A percentile compares a stretch with the other conserved stretches of the same genome.
These are phyloP conservation scores for Candida pseudoglaebosa DNA, from an alignment of 805 yeast species.

Conservation along the genomic window DNA sequence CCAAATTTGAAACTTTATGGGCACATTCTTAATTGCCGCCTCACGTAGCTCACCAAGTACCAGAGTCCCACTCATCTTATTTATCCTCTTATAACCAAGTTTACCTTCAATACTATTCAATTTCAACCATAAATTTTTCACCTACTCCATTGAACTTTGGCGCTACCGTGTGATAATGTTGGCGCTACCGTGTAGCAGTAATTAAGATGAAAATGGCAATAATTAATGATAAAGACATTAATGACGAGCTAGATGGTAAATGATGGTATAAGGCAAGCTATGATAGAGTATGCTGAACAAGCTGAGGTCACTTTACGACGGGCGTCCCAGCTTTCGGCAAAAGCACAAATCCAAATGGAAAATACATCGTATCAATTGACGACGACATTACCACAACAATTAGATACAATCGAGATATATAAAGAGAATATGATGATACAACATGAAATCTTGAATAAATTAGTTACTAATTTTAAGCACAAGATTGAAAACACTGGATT, in stretches of 20 bases:
- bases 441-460: conserved; percentile 1
- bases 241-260: background rate
- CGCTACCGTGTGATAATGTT: background rate
- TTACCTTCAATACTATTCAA: background rate
- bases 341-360: conserved; percentile 30
- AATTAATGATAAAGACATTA: background rate
- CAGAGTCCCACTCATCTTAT: conserved; percentile 14
- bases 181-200: too few species aligned
- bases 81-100: background rate
- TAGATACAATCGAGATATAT: background rate
- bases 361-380: conserved; percentile 20
- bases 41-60: conserved; percentile 26
- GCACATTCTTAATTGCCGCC: conserved; percentile 19
- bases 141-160: background rate
- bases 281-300: conserved; percentile 4
- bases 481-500: background rate
- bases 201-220: too few species aligned
- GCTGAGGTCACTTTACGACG: conserved; percentile 1
- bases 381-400: conserved; percentile 17
- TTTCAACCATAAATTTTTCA: background rate
- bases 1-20: conserved; percentile 19
- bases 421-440: background rate
- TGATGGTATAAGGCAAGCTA: background rate
- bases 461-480: background rate
- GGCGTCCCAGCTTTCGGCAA: conserved; percentile 18